Conservation (phyloP, 2,329 filamentous ascomycete species). For the Xylaria sp. region DNA sequence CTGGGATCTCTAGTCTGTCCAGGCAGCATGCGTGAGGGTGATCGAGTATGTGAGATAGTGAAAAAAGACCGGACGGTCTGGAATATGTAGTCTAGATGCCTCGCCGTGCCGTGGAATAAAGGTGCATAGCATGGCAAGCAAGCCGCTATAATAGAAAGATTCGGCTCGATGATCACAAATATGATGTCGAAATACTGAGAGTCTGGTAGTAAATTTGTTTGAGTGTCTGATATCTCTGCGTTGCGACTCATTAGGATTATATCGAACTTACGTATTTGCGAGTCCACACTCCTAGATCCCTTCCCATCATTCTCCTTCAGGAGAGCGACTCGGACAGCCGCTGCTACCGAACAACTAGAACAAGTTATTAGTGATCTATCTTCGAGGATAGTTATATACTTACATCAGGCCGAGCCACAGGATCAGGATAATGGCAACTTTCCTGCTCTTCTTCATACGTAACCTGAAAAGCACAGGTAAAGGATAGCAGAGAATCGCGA, state of each 20-base stretch:
- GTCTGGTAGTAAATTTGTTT: background rate
- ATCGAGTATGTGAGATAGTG: no score
- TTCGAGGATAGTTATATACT: background rate
- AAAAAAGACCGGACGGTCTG: conserved; percentile 29
- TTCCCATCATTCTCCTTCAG: background rate
- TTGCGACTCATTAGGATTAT: background rate
- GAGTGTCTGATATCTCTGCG: background rate
- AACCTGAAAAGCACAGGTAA: background rate
- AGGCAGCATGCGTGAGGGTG: background rate
- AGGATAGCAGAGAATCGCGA: background rate
- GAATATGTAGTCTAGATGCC: conserved; percentile 16
- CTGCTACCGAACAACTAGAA: background rate
- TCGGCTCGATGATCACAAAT: conserved; percentile 22
- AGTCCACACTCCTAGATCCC: background rate
- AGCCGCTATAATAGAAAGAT: conserved; percentile 33
- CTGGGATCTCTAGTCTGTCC: background rate
- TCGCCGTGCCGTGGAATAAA: background rate
- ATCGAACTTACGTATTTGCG: background rate
- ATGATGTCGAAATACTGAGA: conserved; percentile 1
- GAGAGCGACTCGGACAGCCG: conserved; percentile 15
- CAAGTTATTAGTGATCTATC: no score
- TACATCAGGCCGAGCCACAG: background rate
- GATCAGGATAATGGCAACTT: background rate
- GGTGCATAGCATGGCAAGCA: conserved; percentile 31
- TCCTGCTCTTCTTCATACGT: background rate